These are phyloP conservation scores for Neopestalotiopsis sp. DNA, from an alignment of 2,329 filamentous ascomycete species.

Conservation along the genomic window DNA sequence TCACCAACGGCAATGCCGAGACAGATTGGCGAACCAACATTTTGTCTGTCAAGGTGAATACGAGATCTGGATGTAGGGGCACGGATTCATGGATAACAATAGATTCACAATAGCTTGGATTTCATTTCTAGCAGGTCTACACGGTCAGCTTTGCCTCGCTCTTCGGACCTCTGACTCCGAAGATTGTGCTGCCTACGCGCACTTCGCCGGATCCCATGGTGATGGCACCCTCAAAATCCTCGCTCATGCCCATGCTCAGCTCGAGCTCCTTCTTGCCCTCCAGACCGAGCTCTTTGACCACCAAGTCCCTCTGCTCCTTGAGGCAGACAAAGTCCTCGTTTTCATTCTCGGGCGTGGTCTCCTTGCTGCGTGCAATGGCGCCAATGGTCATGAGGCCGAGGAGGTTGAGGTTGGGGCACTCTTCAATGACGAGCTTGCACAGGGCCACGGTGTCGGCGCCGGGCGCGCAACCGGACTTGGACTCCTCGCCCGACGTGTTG, in stretches of 20 bases:
- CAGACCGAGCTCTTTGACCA: slow-evolving; percentile 66
- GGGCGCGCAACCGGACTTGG: slow-evolving; percentile 83
- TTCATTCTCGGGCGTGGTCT: slow-evolving; percentile 74
- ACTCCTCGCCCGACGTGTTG: slow-evolving; percentile 88
- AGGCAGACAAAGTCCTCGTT: slow-evolving; percentile 88
- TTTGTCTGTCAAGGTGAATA: not conserved
- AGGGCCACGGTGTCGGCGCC: slow-evolving; percentile 65
- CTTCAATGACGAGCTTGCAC: slow-evolving; percentile 71
- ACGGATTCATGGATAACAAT: not conserved
- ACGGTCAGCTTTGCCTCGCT: slow-evolving; percentile 74
- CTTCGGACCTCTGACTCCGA: slow-evolving; percentile 81
- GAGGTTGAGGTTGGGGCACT: slow-evolving; percentile 69
- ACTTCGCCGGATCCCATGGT: slow-evolving; percentile 86
- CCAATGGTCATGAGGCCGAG: slow-evolving; percentile 97
- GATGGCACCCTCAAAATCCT: slow-evolving; percentile 92
- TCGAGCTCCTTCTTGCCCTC: slow-evolving; percentile 61
- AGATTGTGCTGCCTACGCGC: slow-evolving; percentile 91
- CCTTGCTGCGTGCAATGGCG: slow-evolving; percentile 84
- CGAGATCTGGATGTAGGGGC: not conserved
- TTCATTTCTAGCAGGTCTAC: slow-evolving; percentile 29
- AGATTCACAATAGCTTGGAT: not conserved
- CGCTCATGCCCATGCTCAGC: slow-evolving; percentile 98
- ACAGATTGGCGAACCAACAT: not conserved
- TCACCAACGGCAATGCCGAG: not conserved
- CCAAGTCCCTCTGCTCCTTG: slow-evolving; percentile 71